Base-by-base conservation (phyloP, 148 eudicot species). In the Fallopia convolvulus region DNA sequence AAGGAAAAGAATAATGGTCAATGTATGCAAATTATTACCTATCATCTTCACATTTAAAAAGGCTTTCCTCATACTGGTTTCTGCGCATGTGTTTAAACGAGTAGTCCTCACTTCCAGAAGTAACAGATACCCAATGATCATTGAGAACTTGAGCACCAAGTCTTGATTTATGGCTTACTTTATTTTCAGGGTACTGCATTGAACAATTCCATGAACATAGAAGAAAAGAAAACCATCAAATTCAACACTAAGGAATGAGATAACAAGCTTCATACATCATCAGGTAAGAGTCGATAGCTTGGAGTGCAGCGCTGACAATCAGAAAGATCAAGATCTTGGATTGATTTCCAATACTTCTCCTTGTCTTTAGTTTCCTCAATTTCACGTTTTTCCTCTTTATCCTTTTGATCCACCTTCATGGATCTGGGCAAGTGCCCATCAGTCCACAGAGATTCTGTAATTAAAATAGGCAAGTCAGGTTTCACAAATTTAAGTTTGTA, bases 41-140 rank as follows among this genome's bases (percentile, higher is more conserved):
- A 82, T 95, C 99, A 86, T 95, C 99, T 87, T 95, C 99, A 84
- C 99, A 95, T 87, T 93, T 92, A 78, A 95, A 95, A 72, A 95
- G 92, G 82, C 99, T 95, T 85, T 93, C 99, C 83, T 95, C 99
- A 75, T 91, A 92, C 80, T 95, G 99, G 84, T 95, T 95, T 85
- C 97, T 86, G 77, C 99, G 97, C 99, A 95, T 95, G 86, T 95
- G 99, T 81, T 92, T 95, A 77, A 95, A 95, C 36, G 97, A 93
- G 87, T 93, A 91, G 78, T 95, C 99, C 84, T 93, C 98, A 88
- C 98, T 96, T 76, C 98, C 99, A 23, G 99, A 95, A 56, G 99
- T 95, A 79, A 95, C 99, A 84, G 99, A 95, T 18, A 95, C 99
- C 99, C 99, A 95, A 81, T 81, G 72, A 80, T 95, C 98, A 88